Conservation (phyloP, 495 filamentous ascomycete genomes). For the Neurospora discreta region DNA sequence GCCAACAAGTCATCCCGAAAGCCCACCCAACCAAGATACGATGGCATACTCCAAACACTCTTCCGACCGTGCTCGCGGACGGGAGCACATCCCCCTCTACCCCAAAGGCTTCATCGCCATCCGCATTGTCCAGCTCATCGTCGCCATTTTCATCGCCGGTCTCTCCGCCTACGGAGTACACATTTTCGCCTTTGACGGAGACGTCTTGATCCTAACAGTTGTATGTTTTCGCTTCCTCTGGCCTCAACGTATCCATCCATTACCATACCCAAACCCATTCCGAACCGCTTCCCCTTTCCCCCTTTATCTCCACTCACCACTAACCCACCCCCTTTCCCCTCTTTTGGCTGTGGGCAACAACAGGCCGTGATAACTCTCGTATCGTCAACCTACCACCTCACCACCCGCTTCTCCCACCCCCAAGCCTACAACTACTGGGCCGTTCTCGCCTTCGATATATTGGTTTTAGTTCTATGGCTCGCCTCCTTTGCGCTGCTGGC, state of each 20-base stretch:
- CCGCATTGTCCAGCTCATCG: constrained; percentile 49
- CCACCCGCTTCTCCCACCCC: constrained; percentile 15
- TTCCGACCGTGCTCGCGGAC: constrained; percentile 19
- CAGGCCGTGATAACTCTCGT: constrained; percentile 31
- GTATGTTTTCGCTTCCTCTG: constrained; percentile 18
- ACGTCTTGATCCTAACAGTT: constrained; percentile 27
- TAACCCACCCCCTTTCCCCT: neutral
- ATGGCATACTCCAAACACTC: constrained; percentile 11
- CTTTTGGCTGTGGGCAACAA: neutral
- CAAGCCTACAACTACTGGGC: constrained; percentile 40
- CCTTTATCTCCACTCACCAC: neutral
- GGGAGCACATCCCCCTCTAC: constrained; percentile 33
- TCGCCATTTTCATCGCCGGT: constrained; percentile 57
- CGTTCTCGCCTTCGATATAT: constrained; percentile 33
- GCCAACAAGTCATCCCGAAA: neutral
- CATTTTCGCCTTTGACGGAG: constrained; percentile 16
- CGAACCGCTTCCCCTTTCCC: neutral
- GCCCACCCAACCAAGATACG: neutral
- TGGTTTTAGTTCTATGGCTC: constrained; percentile 36
- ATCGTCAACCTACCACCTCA: constrained; percentile 31
- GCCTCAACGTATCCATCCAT: neutral
- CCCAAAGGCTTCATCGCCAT: constrained; percentile 42
- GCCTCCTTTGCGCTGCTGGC: constrained; percentile 32
- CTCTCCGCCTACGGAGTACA: constrained; percentile 51
- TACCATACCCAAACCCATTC: neutral